Evolutionary conservation across 164 flowering plant species (phyloP), one percentile per base, ranked within the genome.

Genomic region (Piper longum): DNA sequence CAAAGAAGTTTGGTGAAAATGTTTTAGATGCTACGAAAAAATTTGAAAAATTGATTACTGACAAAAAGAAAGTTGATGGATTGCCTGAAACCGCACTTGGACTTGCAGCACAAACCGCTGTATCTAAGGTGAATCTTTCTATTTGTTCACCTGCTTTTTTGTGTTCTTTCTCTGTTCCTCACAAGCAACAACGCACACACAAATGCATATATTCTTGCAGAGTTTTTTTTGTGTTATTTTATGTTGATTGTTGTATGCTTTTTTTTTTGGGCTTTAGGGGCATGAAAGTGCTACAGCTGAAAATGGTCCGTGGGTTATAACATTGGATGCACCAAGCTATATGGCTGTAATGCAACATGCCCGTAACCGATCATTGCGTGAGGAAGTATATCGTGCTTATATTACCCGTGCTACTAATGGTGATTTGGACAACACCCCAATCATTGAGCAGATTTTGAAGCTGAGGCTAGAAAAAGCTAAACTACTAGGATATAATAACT

Each of bases 1-100:
- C 93, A 26, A 83, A 80, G 63, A 91, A 95, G 64, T 95, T 89
- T 72, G 78, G 45, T 48, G 96, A 91, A 74, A 91, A 91, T 73
- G 96, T 87, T 62, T 72, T 95, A 73, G 99, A 95, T 76, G 86
- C 96, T 54, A 95, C 99, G 56, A 95, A 95, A 77, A 87, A 87
- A 65, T 95, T 88, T 78, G 93, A 87, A 78, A 88, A 87, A 64
- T 54, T 91, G 66, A 75, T 95, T 59, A 80, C 83, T 7, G 93
- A 88, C 64, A 86, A 91, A 81, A 81, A 83, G 63, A 96, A 95
- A 2, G 70, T 95, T 77, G 99, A 87, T 60, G 99, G 99, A 60
- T 73, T 91, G 80, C 97, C 99, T 64, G 82, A 87, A 62, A 82
- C 87, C 43, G 91, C 95, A 60, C 86, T 87, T 61, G 91, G 88